These are phyloP conservation scores for Ramichloridium luteum DNA, from an alignment of 2,329 filamentous ascomycete genomes.

Conservation along the genomic window DNA sequence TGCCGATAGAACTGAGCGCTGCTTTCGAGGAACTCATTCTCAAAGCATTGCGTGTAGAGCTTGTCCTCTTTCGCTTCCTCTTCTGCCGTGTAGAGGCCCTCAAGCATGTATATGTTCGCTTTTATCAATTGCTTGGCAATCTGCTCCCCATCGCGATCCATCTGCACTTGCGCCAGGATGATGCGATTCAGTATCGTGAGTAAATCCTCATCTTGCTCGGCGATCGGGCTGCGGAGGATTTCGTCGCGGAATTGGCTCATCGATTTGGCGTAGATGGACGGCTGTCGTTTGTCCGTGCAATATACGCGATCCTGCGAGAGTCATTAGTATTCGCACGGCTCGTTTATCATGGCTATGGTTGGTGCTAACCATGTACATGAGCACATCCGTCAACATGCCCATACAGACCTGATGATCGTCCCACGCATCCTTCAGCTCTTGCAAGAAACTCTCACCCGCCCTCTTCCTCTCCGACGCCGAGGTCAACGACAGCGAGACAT, in stretches of 20 bases:
- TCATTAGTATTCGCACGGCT: not conserved
- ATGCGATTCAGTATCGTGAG: constrained; percentile 68
- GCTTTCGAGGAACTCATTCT: constrained; percentile 59
- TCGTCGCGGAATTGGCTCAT: constrained; percentile 84
- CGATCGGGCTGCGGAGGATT: constrained; percentile 54
- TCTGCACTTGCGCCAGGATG: constrained; percentile 77
- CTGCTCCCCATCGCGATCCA: constrained; percentile 81
- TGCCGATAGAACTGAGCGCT: constrained; percentile 62
- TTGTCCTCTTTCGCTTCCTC: constrained; percentile 66
- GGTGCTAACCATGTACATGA: constrained; percentile 76
- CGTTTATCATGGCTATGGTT: too few relatives aligned
- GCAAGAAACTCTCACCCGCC: constrained; percentile 72
- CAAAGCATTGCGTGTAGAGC: constrained; percentile 73
- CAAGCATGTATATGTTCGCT: constrained; percentile 79
- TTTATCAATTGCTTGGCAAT: constrained; percentile 75
- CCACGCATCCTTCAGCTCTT: constrained; percentile 65
- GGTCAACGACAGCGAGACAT: constrained; percentile 27
- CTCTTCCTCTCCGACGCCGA: constrained; percentile 68
- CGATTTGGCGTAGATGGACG: constrained; percentile 70
- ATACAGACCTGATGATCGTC: constrained; percentile 82
- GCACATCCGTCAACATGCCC: constrained; percentile 91
- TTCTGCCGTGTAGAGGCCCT: constrained; percentile 71
- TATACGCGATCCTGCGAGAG: constrained; percentile 66
- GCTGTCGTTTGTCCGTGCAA: constrained; percentile 56
- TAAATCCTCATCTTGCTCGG: constrained; percentile 39